Base-by-base conservation (phyloP, 2,329 filamentous ascomycete genomes). In the Acrocalymma vagum region DNA sequence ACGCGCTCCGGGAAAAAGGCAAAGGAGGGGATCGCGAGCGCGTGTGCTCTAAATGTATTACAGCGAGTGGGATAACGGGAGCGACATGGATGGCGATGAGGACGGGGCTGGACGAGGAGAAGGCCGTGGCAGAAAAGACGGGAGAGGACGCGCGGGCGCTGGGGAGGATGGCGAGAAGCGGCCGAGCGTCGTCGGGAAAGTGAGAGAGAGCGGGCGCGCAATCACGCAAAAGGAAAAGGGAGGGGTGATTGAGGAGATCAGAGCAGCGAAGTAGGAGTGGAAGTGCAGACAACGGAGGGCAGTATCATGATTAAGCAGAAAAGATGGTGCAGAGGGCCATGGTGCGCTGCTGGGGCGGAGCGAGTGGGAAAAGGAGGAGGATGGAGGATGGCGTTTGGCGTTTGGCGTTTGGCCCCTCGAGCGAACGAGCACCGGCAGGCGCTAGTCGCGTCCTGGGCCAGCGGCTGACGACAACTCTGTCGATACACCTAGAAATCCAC, bases 51-150 rank as follows among this genome's bases (percentile, higher is more conserved):
- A 41, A n/a, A n/a, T n/a, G 33, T 35, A 49, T 39, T 42, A 46
- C 30, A 29, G 32, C 25, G 23, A 29, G 28, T 29, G 27, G 15
- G 39, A 18, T 26, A 32, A 30, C 47, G 46, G 45, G 36, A 45
- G 46, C 54, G 51, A 58, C 54, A 58, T 55, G 37, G 48, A 45
- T 40, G 36, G 26, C 29, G 29, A n/a, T 5, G 15, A 22, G 22
- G 7, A 15, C 23, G 23, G 23, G 9, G n/a, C 9, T n/a, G 32
- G 25, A 27, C 24, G 38, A 14, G 8, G 15, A 14, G 18, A 17
- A 27, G 22, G 7, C 10, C 23, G 23, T 8, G 9, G n/a, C 9
- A 8, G 32, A 26, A 27, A 18, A 31, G 14, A 9, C 10, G 11
- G 18, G 14, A 27, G n/a, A 25, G 32, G 21, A 20, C 23, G 32